Evolutionary conservation across 192 early-diverging fungal species (phyloP).

Genomic region (Coemansia sp.): DNA sequence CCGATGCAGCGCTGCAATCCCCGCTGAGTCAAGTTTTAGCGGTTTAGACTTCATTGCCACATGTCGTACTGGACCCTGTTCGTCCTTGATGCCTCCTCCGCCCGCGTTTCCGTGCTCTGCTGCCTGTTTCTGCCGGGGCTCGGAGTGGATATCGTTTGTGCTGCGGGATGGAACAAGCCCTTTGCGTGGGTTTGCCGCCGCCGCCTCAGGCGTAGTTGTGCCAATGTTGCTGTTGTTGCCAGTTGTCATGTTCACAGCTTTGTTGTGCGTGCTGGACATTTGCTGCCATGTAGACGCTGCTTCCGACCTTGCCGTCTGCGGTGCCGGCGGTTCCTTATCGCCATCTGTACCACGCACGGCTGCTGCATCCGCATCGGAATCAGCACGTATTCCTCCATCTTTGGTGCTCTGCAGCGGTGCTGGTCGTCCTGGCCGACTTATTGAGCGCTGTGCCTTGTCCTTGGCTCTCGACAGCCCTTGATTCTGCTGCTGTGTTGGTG

Average conservation of each 20-base stretch:
- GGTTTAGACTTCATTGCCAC: constrained; percentile 37
- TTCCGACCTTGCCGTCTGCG: background rate
- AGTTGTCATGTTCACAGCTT: constrained; percentile 1
- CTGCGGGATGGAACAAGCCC: background rate
- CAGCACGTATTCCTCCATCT: background rate
- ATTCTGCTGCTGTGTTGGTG: constrained; percentile 14
- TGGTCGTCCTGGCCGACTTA: constrained; percentile 5
- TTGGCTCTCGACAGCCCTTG: background rate
- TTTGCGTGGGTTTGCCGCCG: constrained; percentile 2
- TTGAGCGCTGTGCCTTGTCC: background rate
- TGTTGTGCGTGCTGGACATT: constrained; percentile 16
- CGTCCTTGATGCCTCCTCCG: background rate
- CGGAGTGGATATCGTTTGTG: background rate
- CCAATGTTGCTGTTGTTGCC: background rate
- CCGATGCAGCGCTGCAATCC: background rate
- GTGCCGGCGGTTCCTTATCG: background rate
- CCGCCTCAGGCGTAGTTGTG: background rate
- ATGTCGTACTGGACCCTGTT: constrained; percentile 1
- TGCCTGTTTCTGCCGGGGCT: background rate
- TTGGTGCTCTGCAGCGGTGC: constrained; percentile 7
- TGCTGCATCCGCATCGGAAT: background rate
- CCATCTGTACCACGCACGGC: background rate
- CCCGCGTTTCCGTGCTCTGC: background rate
- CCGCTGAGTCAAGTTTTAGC: constrained; percentile 14
- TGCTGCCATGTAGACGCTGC: background rate